phyloP scores from a whole-genome alignment of 2,329 filamentous ascomycete genomes.

The Trichoderma atrobrunneum region DNA sequence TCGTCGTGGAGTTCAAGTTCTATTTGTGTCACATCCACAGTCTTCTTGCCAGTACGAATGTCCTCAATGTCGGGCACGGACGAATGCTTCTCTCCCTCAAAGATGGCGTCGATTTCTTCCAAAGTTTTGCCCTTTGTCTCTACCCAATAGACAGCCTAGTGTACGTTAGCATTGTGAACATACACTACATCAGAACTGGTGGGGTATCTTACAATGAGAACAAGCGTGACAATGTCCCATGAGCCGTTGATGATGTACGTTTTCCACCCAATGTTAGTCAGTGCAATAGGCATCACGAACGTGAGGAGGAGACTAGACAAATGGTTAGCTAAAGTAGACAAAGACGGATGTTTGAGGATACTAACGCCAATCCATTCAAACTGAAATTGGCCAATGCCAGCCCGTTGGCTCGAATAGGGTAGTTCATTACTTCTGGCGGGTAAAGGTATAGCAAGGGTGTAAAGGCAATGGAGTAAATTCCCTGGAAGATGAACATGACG shows the following conservation, averaged over 20 bases:
- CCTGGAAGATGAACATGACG: constrained; percentile 47
- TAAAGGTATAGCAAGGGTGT: constrained; percentile 47
- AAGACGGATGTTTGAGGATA: not conserved
- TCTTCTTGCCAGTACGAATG: constrained; percentile 17
- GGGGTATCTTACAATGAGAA: constrained; percentile 17
- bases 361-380: constrained; percentile 20
- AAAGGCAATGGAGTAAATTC: constrained; percentile 46
- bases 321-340: constrained; percentile 39
- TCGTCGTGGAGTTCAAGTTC: constrained; percentile 19
- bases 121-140: constrained; percentile 46
- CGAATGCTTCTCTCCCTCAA: constrained; percentile 25
- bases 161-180: not conserved
- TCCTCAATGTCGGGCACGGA: constrained; percentile 24
- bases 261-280: constrained; percentile 23
- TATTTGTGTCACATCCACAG: constrained; percentile 16
- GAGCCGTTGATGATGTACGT: constrained; percentile 27
- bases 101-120: constrained; percentile 41
- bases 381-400: constrained; percentile 33
- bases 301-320: constrained; percentile 35
- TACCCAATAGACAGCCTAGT: constrained; percentile 26
- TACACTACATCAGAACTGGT: not conserved
- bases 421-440: constrained; percentile 40
- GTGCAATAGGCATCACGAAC: constrained; percentile 35
- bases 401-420: constrained; percentile 37
- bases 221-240: constrained; percentile 27